Evolutionary conservation across 2,329 filamentous ascomycete genomes (phyloP).

Genomic region (Neocucurbitaria cava): DNA sequence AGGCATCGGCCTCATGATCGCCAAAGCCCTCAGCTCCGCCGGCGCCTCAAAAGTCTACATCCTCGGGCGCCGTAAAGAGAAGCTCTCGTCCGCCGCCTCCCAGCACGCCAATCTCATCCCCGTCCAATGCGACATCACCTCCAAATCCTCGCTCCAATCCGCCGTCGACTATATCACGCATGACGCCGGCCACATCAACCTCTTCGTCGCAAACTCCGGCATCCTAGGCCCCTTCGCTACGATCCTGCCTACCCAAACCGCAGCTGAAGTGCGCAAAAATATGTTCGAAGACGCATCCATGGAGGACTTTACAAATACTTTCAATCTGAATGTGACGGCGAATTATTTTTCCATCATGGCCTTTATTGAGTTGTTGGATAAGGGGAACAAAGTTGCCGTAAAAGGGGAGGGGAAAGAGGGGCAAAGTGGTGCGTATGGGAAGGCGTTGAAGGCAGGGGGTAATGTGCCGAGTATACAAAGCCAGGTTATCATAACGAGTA

Average conservation of each 20-base stretch:
- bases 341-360: constrained; percentile 51
- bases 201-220: constrained; percentile 32
- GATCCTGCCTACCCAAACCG: constrained; percentile 1
- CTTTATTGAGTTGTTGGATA: constrained; percentile 51
- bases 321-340: constrained; percentile 44
- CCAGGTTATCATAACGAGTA: constrained; percentile 23
- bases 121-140: constrained; percentile 29
- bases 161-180: constrained; percentile 15
- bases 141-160: constrained; percentile 20
- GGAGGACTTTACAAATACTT: constrained; percentile 35
- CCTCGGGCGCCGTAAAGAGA: constrained; percentile 27
- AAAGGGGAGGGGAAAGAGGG: too few relatives aligned
- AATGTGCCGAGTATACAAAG: constrained; percentile 17
- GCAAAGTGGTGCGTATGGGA: constrained; percentile 3
- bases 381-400: constrained; percentile 39
- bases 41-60: constrained; percentile 33
- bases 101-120: constrained; percentile 13
- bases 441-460: constrained; percentile 6
- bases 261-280: constrained; percentile 6
- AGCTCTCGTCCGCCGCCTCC: constrained; percentile 17
- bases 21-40: constrained; percentile 26
- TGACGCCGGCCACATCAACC: constrained; percentile 28
- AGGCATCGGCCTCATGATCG: constrained; percentile 35
- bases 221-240: constrained; percentile 19
- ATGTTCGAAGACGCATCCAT: constrained; percentile 11